Evolutionary conservation across 129 eudicot species (phyloP).

Genomic region (Erigeron canadensis): DNA sequence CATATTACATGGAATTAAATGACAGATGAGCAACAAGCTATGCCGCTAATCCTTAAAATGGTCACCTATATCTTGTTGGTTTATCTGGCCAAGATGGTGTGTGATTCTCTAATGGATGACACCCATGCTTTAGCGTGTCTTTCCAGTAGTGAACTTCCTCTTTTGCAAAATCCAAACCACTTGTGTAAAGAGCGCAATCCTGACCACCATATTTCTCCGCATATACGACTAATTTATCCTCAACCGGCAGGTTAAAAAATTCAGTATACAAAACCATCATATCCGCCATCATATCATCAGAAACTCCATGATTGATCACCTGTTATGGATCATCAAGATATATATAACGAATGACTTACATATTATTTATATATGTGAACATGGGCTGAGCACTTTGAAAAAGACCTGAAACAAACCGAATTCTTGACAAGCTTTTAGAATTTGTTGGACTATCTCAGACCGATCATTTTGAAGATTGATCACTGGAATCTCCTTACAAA

Average conservation of each 20-base stretch:
- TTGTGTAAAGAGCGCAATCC: conserved; percentile 37
- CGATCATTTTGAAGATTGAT: conserved; percentile 31
- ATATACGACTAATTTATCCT: conserved; percentile 32
- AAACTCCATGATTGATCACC: conserved; percentile 49
- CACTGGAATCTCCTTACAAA: conserved; percentile 44
- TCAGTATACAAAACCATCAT: conserved; percentile 40
- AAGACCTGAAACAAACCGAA: conserved; percentile 58
- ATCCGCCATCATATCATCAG: conserved; percentile 31
- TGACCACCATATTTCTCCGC: conserved; percentile 25
- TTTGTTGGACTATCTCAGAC: conserved; percentile 27
- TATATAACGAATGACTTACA: background rate
- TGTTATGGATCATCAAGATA: background rate
- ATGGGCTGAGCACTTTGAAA: background rate
- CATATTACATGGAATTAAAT: too few species aligned
- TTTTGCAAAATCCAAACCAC: conserved; percentile 29
- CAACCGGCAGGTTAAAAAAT: conserved; percentile 40
- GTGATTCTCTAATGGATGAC: conserved; percentile 40
- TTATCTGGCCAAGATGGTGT: conserved; percentile 40
- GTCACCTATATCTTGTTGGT: conserved; percentile 40
- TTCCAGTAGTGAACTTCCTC: conserved; percentile 46
- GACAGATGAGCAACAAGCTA: too few species aligned
- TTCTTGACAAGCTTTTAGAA: conserved; percentile 43
- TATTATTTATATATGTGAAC: background rate
- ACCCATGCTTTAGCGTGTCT: conserved; percentile 42
- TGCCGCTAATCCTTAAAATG: too few species aligned